Conservation (phyloP, 1,284 basidiomycete species). For the Microbotryum violaceum region DNA sequence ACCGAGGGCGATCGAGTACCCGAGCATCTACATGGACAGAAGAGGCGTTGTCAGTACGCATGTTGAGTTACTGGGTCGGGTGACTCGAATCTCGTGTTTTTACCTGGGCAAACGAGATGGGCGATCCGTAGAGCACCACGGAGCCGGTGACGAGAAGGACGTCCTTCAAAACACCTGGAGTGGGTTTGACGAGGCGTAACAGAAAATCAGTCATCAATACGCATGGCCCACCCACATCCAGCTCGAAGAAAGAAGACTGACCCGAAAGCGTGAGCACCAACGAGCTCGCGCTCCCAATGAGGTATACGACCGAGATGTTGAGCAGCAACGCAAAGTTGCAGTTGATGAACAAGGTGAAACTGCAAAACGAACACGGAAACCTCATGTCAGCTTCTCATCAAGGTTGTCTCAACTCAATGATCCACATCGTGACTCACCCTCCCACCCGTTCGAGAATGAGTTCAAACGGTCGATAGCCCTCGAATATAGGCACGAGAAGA, state of each 20-base stretch:
- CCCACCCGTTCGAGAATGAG: slow-evolving; percentile 42
- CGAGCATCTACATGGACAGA: slow-evolving; percentile 33
- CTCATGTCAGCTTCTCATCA: too few relatives aligned
- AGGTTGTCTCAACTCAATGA: too few relatives aligned
- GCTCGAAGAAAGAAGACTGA: slow-evolving; percentile 6
- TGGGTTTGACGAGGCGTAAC: slow-evolving; percentile 9
- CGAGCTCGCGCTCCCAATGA: slow-evolving; percentile 43
- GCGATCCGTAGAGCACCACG: slow-evolving; percentile 44
- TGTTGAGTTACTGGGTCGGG: background rate
- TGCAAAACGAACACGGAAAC: too few relatives aligned
- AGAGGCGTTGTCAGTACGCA: too few relatives aligned
- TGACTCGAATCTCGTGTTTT: background rate
- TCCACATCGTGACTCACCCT: slow-evolving; percentile 2
- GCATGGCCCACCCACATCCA: too few relatives aligned
- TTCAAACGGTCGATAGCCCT: slow-evolving; percentile 45
- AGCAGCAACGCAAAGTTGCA: slow-evolving; percentile 46
- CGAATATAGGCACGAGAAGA: slow-evolving; percentile 43
- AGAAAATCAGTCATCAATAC: background rate
- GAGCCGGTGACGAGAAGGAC: slow-evolving; percentile 45
- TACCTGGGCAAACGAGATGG: slow-evolving; percentile 37
- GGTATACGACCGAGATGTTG: slow-evolving; percentile 45
- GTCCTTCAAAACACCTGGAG: slow-evolving; percentile 40
- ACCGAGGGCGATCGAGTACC: slow-evolving; percentile 28
- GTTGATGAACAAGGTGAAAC: slow-evolving; percentile 43
- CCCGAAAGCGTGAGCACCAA: slow-evolving; percentile 44